These are phyloP conservation scores for Waltiozyma sp. DNA, from an alignment of 1,139 yeast genomes.

Conservation along the genomic window DNA sequence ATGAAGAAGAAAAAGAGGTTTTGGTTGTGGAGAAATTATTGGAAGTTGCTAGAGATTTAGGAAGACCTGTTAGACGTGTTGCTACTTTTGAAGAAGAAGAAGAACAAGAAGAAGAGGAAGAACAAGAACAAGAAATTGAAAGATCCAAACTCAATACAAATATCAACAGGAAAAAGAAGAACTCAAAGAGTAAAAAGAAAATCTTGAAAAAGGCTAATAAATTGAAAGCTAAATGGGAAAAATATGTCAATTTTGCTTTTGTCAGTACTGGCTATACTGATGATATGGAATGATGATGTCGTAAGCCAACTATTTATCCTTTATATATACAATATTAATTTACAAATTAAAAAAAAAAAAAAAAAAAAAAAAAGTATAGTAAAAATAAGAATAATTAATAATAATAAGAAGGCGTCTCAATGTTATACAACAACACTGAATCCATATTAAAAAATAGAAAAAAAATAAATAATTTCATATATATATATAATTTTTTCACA, in stretches of 20 bases:
- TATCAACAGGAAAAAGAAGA: conserved; percentile 1
- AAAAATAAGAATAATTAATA: no score
- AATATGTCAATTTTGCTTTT: conserved; percentile 42
- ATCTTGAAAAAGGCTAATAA: conserved; percentile 3
- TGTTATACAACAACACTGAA: no score
- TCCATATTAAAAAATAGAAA: no score
- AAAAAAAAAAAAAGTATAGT: no score
- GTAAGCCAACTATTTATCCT: conserved; percentile 4
- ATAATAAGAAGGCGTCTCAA: no score
- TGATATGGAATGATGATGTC: not conserved
- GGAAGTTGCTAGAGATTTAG: conserved; percentile 41
- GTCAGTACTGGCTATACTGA: conserved; percentile 24
- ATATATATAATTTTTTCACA: no score
- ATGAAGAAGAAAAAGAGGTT: conserved; percentile 21
- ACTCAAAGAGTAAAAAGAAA: not conserved
- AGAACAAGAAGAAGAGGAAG: conserved; percentile 2
- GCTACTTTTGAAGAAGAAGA: conserved; percentile 1
- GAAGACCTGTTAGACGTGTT: conserved; percentile 25
- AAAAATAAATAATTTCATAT: no score
- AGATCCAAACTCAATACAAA: conserved; percentile 1
- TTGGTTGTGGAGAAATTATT: conserved; percentile 55
- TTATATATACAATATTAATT: no score
- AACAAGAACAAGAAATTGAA: conserved; percentile 8
- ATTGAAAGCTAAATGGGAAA: conserved; percentile 20
- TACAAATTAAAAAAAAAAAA: no score